Evolutionary conservation across 345 rosid species (phyloP).

Genomic region (Eucalyptus microcorys): DNA sequence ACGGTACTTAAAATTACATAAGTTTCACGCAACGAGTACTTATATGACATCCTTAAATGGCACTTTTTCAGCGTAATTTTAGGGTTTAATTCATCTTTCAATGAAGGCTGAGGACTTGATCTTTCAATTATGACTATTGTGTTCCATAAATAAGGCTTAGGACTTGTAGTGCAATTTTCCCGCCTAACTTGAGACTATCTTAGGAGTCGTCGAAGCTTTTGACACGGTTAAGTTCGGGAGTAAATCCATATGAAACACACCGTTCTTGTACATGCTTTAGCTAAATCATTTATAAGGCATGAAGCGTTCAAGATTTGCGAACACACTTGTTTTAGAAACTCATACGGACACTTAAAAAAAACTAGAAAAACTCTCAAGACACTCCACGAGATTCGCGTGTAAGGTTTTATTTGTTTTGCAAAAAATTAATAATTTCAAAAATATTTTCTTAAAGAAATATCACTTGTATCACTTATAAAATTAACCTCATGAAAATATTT

Average conservation of each 20-base stretch:
- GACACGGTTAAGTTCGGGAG: background rate
- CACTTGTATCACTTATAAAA: background rate
- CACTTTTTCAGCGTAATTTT: background rate
- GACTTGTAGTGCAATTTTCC: background rate
- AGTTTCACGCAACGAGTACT: background rate
- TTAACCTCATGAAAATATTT: too few species aligned
- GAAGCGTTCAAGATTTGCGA: background rate
- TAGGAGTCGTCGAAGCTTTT: background rate
- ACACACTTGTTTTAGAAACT: background rate
- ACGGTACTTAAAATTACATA: background rate
- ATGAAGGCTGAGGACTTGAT: background rate
- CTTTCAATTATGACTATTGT: background rate
- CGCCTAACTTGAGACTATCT: background rate
- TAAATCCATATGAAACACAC: background rate
- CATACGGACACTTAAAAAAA: background rate
- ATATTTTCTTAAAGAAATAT: rapidly evolving
- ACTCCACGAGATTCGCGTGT: background rate
- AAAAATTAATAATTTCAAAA: too few species aligned
- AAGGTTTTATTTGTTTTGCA: background rate
- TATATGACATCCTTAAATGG: background rate
- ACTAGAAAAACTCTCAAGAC: background rate
- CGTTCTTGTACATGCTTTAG: background rate
- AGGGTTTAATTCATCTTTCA: background rate
- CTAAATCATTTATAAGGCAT: background rate
- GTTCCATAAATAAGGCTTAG: background rate